Conservation (phyloP, 768 basidiomycete genomes). For the Naematelia encephala region DNA sequence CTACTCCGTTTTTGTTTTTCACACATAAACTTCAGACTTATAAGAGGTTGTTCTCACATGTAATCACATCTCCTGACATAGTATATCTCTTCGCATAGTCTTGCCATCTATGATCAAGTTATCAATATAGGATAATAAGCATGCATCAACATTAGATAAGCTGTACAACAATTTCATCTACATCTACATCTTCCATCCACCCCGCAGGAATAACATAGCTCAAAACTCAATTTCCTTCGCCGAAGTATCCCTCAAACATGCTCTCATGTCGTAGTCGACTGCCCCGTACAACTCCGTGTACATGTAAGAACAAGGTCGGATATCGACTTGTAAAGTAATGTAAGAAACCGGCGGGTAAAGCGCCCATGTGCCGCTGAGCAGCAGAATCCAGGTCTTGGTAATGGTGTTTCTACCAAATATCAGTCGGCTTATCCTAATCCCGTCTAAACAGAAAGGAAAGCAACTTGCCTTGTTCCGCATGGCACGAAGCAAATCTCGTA, state of each 20-base stretch:
- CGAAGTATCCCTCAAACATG: constrained; percentile 85
- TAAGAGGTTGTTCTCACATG: no score
- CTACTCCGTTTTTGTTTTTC: no score
- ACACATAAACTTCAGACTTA: no score
- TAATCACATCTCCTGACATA: no score
- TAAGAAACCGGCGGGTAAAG: constrained; percentile 89
- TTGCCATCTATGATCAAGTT: no score
- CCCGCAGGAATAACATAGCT: background rate
- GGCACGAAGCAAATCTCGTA: constrained; percentile 88
- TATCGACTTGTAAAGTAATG: constrained; percentile 91
- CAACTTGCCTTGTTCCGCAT: constrained; percentile 73
- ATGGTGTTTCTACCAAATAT: constrained; percentile 70
- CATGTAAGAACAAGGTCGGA: constrained; percentile 85
- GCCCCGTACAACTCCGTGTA: constrained; percentile 73
- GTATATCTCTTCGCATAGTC: no score
- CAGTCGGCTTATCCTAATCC: constrained; percentile 7
- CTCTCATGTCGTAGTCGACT: constrained; percentile 74
- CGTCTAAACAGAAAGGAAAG: background rate
- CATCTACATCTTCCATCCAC: background rate
- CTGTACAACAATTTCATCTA: background rate
- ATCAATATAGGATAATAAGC: background rate
- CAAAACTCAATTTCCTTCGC: constrained; percentile 16
- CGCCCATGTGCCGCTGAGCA: constrained; percentile 80
- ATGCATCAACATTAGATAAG: constrained; percentile 3
- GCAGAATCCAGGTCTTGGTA: constrained; percentile 94